Base-by-base conservation (phyloP, 2,329 filamentous ascomycete species). In the Nothophaeocryptopus gaeumannii region DNA sequence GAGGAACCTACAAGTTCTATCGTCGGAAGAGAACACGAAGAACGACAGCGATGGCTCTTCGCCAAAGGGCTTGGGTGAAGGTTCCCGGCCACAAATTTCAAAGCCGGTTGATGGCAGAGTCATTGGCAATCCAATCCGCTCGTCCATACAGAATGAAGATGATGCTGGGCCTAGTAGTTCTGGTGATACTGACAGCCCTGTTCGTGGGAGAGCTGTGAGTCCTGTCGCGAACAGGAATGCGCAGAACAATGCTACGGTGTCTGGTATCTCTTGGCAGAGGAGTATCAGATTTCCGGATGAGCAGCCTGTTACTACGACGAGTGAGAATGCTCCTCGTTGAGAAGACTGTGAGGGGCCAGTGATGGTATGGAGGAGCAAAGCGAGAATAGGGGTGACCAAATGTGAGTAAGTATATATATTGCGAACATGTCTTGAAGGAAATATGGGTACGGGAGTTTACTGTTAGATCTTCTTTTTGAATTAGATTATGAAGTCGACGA, bases 221-320 rank as follows among this genome's bases (percentile, higher is more conserved):
- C 20, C 20, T 26, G 20, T 26, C 4, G 20, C 20, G 4, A 26
- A 26, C 20, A 26, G 32, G 11, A 33, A 9, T 37, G 14, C 26
- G 16, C 42, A 12, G 42, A 45, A n/a, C n/a, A n/a, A 2, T 14
- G 13, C 43, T 14, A 54, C 49, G 15, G 46, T 50, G 13, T 31
- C 36, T 14, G 29, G 45, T 13, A 37, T 41, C 14, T 44, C 47
- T 5, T 60, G 57, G 52, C 58, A 66, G 36, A 56, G 65, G 29
- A 67, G 58, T 35, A 67, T 67, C 41, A 57, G 62, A 9, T 67
- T 67, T 35, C 54, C 51, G 14, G 65, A 66, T 39, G 63, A 67
- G 15, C 31, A 44, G 41, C 20, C 20, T 26, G 20, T 7, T 26
- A 26, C 20, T 3, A 3, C 20, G 20, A 26, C 3, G 20, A 26